phyloP scores from a whole-genome alignment of 139 green algal genomes.

The Trebouxia sp. region DNA sequence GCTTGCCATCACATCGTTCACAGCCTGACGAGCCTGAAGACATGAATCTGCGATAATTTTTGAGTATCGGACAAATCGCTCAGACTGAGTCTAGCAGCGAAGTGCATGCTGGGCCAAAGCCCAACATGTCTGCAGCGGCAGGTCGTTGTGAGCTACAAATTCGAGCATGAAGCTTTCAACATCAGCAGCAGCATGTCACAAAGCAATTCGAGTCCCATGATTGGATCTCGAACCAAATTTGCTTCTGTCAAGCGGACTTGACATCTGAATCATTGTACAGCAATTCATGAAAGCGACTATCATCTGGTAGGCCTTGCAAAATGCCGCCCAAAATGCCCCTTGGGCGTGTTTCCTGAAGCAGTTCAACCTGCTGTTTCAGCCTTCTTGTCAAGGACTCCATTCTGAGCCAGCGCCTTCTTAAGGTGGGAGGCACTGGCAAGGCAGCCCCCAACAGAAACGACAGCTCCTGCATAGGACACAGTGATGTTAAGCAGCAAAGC shows the following conservation, averaged over 20 bases:
- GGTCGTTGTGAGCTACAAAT: no score
- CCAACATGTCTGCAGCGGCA: no score
- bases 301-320: background rate
- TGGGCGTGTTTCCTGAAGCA: background rate
- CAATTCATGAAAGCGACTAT: conserved; percentile 3
- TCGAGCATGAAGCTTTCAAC: no score
- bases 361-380: background rate
- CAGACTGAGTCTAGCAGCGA: no score
- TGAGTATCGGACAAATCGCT: no score
- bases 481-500: background rate
- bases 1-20: no score
- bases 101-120: no score
- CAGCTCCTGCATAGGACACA: background rate
- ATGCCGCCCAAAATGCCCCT: background rate
- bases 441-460: background rate
- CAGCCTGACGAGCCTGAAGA: no score
- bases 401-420: background rate
- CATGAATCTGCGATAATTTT: no score
- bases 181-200: background rate
- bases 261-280: background rate
- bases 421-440: background rate
- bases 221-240: no score
- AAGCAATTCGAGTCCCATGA: no score
- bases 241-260: background rate
- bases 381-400: background rate